Conservation (phyloP, 2,329 filamentous ascomycete genomes). For the Chrysoporthe puriensis region DNA sequence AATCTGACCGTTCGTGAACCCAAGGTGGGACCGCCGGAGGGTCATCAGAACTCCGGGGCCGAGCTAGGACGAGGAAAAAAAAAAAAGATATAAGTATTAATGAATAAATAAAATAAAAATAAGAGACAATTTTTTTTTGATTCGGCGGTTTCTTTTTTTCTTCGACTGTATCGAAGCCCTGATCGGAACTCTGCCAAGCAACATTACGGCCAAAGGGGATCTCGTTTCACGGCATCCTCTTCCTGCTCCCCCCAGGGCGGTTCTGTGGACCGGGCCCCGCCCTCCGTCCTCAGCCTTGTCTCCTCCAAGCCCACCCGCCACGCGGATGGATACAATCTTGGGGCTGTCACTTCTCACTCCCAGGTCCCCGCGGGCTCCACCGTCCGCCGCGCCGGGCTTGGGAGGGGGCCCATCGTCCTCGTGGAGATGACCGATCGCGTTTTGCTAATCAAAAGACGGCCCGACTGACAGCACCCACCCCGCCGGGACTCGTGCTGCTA, state of each 20-base stretch:
- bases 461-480: conserved; percentile 1
- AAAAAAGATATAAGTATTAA: background rate
- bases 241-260: background rate
- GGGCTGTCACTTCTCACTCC: background rate
- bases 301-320: conserved; percentile 8
- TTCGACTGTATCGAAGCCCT: background rate
- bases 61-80: background rate
- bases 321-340: background rate
- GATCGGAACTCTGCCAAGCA: background rate
- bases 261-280: conserved; percentile 4
- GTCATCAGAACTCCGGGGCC: background rate
- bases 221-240: background rate
- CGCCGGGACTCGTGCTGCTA: background rate
- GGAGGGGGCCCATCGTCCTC: background rate
- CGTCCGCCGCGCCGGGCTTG: background rate
- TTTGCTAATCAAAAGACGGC: conserved; percentile 26
- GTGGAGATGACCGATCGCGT: conserved; percentile 25
- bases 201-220: background rate
- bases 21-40: background rate
- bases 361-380: background rate
- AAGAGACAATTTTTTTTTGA: background rate
- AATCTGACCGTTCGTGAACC: background rate
- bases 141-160: background rate
- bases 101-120: background rate
- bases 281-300: conserved; percentile 27